Evolutionary conservation across 768 basidiomycete genomes (phyloP).

Genomic region (Leccinum fibrillosum): DNA sequence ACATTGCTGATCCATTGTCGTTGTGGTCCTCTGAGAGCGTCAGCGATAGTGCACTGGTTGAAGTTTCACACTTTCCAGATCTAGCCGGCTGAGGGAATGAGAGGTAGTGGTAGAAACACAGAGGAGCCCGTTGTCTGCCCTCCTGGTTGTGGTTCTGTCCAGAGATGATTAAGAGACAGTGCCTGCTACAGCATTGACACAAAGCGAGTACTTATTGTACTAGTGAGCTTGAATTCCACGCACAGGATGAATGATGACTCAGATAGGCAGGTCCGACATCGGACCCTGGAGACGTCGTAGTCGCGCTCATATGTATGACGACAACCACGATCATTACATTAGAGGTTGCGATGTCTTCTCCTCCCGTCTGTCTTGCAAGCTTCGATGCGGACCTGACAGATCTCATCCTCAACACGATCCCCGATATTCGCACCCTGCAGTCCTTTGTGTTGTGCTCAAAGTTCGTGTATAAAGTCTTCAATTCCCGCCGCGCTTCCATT

Average conservation of each 20-base stretch:
- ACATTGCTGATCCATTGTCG: background rate
- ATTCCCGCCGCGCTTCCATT: slow-evolving; percentile 8
- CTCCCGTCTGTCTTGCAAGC: background rate
- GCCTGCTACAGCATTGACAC: background rate
- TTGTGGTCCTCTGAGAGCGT: background rate
- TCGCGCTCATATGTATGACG: background rate
- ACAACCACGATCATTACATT: background rate
- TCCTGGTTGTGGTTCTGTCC: no score
- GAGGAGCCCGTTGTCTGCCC: background rate
- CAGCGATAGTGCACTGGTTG: no score
- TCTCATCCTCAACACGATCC: slow-evolving; percentile 6
- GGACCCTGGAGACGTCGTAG: no score
- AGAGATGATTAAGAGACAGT: no score
- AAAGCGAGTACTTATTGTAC: background rate
- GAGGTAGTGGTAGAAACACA: background rate
- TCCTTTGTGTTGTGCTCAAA: slow-evolving; percentile 15
- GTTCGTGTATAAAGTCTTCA: slow-evolving; percentile 17
- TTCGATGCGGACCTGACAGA: slow-evolving; percentile 16
- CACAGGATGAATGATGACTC: no score
- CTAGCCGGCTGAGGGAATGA: background rate
- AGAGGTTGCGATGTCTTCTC: background rate
- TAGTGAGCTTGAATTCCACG: no score
- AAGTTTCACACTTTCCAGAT: background rate
- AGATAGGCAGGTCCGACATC: background rate
- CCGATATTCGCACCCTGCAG: slow-evolving; percentile 10